Percentiles rank a stretch among this genome's conserved stretches.
Evolutionary conservation across 805 yeast genomes (phyloP).

Genomic region (Citeromyces nyonsensis): DNA sequence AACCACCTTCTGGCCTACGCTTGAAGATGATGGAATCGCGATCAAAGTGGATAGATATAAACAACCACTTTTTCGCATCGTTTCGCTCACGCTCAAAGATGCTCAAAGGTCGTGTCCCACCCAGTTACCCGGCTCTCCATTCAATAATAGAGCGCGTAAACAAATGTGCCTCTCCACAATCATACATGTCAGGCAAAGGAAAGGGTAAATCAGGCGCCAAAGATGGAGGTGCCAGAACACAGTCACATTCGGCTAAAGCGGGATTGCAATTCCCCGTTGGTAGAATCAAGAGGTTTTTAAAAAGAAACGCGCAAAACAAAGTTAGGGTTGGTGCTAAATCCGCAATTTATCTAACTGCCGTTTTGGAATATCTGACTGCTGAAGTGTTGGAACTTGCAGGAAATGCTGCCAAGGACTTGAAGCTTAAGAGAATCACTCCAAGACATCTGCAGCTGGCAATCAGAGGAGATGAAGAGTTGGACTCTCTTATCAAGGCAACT

Average conservation of each 20-base stretch:
- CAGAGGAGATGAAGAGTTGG: slow-evolving; percentile 97
- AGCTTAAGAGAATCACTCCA: slow-evolving; percentile 94
- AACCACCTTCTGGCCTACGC: no score
- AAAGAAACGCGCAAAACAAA: slow-evolving; percentile 70
- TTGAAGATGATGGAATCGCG: no score
- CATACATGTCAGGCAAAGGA: slow-evolving; percentile 89
- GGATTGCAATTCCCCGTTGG: slow-evolving; percentile 97
- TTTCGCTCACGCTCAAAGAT: no score
- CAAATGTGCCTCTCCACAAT: not conserved
- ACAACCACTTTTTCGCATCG: no score
- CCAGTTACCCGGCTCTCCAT: no score
- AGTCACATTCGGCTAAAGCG: slow-evolving; percentile 88
- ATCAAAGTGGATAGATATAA: no score
- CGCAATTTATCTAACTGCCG: slow-evolving; percentile 92
- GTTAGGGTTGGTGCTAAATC: slow-evolving; percentile 65
- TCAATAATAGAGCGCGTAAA: no score
- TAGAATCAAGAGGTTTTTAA: slow-evolving; percentile 92
- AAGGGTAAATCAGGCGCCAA: slow-evolving; percentile 89
- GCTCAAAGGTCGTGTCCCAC: no score
- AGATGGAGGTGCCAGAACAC: slow-evolving; percentile 36
- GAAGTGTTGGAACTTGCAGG: slow-evolving; percentile 97
- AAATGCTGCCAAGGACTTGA: slow-evolving; percentile 92
- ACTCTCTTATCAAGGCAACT: slow-evolving; percentile 88
- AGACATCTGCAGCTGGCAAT: slow-evolving; percentile 96
- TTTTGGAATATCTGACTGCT: slow-evolving; percentile 89